phyloP scores from a whole-genome alignment of 2,329 filamentous ascomycete genomes.

The Verruconis gallopava region DNA sequence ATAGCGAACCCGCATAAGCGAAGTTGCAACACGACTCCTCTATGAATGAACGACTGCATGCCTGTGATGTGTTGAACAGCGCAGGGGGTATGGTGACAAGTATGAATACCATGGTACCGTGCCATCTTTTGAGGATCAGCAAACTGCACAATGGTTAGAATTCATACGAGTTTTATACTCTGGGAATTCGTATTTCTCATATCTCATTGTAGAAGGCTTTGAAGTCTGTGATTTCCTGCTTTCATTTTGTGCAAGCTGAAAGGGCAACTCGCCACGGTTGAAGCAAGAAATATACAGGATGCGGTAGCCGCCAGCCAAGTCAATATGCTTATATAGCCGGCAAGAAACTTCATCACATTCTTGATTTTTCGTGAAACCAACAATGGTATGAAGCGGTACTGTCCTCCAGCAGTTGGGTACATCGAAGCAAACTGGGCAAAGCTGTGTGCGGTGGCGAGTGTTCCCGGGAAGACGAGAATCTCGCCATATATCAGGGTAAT shows the following conservation, averaged over 20 bases:
- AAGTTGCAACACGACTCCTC: constrained; percentile 18
- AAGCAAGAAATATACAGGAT: constrained; percentile 10
- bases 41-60: constrained; percentile 16
- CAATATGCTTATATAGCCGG: constrained; percentile 20
- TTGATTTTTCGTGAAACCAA: constrained; percentile 16
- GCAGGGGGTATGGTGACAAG: constrained; percentile 11
- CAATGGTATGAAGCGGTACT: constrained; percentile 18
- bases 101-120: constrained; percentile 11
- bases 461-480: constrained; percentile 18
- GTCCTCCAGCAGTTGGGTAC: constrained; percentile 13
- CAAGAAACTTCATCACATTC: constrained; percentile 10
- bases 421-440: constrained; percentile 21
- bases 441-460: constrained; percentile 21
- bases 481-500: constrained; percentile 20
- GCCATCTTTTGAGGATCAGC: no score
- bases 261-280: constrained; percentile 7
- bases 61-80: constrained; percentile 17
- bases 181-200: constrained; percentile 21
- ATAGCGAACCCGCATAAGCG: constrained; percentile 19
- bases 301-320: constrained; percentile 10
- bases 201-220: constrained; percentile 25
- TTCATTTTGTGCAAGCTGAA: no score
- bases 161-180: no score
- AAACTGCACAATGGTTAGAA: no score
- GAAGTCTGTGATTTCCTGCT: constrained; percentile 22